Evolutionary conservation across 805 yeast species (phyloP).

Genomic region (Metschnikowia shivogae): DNA sequence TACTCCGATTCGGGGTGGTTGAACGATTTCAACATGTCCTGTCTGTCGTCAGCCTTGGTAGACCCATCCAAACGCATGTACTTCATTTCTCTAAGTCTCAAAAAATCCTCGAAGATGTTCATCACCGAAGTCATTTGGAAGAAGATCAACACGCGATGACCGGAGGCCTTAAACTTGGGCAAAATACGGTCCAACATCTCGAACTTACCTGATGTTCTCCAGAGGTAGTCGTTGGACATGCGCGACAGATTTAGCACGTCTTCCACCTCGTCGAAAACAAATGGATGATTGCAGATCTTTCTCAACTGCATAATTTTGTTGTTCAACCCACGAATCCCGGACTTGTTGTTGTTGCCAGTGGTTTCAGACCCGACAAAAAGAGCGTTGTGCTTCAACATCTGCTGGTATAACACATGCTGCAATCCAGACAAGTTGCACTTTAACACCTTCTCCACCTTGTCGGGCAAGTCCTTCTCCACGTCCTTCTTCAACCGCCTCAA

Average conservation of each 20-base stretch:
- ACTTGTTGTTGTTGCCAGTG: conserved; percentile 46
- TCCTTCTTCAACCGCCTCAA: conserved; percentile 81
- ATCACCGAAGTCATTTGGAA: conserved; percentile 88
- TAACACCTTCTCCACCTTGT: conserved; percentile 76
- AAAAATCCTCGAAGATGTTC: conserved; percentile 86
- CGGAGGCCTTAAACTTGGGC: conserved; percentile 69
- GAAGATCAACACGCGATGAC: conserved; percentile 76
- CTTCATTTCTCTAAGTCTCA: conserved; percentile 61
- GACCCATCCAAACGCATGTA: conserved; percentile 79
- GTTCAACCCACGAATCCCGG: conserved; percentile 73
- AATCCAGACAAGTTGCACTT: conserved; percentile 74
- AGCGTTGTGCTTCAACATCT: conserved; percentile 70
- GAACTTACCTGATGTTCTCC: conserved; percentile 79
- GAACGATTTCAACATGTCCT: conserved; percentile 64
- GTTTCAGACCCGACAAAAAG: conserved; percentile 62
- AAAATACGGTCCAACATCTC: conserved; percentile 71
- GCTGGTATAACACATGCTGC: conserved; percentile 67
- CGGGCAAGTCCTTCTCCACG: conserved; percentile 82
- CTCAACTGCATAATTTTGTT: conserved; percentile 82
- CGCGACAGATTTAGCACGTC: conserved; percentile 59
- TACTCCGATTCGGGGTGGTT: conserved; percentile 74
- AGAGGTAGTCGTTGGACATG: conserved; percentile 61
- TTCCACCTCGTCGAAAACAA: conserved; percentile 81
- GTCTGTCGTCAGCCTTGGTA: conserved; percentile 82
- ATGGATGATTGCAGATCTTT: conserved; percentile 85